Evolutionary conservation across 768 basidiomycete species (phyloP).

Genomic region (Tylopilus plumbeoviolaceoides): DNA sequence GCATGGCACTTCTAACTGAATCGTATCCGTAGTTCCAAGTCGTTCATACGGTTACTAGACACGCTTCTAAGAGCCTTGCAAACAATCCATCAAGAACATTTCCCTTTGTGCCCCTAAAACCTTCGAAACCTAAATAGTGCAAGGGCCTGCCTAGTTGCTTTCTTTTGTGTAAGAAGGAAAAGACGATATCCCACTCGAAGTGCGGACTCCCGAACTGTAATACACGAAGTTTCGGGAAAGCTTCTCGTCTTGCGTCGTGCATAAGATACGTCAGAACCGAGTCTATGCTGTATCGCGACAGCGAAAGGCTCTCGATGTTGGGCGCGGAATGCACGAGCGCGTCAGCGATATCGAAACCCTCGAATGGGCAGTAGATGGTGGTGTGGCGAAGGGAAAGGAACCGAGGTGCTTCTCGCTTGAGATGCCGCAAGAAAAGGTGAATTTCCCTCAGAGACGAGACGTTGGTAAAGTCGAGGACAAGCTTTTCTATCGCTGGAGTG

Average conservation of each 20-base stretch:
- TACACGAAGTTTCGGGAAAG: slow-evolving; percentile 19
- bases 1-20: no score
- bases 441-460: slow-evolving; percentile 26
- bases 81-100: slow-evolving; percentile 20
- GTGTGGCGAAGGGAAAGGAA: slow-evolving; percentile 24
- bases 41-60: slow-evolving; percentile 20
- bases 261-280: slow-evolving; percentile 23
- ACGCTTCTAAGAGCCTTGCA: slow-evolving; percentile 17
- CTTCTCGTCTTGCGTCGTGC: slow-evolving; percentile 26
- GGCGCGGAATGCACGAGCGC: slow-evolving; percentile 25
- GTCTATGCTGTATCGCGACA: slow-evolving; percentile 24
- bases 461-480: slow-evolving; percentile 24
- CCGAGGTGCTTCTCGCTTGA: slow-evolving; percentile 25
- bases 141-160: slow-evolving; percentile 19
- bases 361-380: slow-evolving; percentile 24
- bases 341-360: slow-evolving; percentile 18
- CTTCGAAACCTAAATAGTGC: slow-evolving; percentile 14
- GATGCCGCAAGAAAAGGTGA: slow-evolving; percentile 25
- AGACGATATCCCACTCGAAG: slow-evolving; percentile 27
- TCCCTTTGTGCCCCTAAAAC: slow-evolving; percentile 20
- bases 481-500: slow-evolving; percentile 23
- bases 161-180: slow-evolving; percentile 26
- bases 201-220: slow-evolving; percentile 24
- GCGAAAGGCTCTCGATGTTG: slow-evolving; percentile 20
- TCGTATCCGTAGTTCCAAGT: no score